phyloP scores from a whole-genome alignment of 805 yeast genomes.

The Saccharomycopsis fermentans region DNA sequence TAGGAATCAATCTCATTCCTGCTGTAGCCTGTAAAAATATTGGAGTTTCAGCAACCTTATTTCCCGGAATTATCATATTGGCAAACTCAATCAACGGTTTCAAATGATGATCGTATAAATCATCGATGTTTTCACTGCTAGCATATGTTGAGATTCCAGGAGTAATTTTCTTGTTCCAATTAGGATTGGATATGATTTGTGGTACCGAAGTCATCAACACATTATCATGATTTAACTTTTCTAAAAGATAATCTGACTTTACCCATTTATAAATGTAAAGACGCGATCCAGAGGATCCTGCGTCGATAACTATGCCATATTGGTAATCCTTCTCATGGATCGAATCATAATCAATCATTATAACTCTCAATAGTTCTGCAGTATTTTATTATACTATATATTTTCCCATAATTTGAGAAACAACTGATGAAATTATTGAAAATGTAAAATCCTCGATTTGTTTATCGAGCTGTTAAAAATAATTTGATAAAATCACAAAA shows the following conservation, averaged over 20 bases:
- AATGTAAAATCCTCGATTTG: too few relatives aligned
- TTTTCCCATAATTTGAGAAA: too few relatives aligned
- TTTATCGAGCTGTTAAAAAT: too few relatives aligned
- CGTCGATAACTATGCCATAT: slow-evolving; percentile 86
- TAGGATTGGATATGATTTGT: slow-evolving; percentile 45
- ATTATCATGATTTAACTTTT: slow-evolving; percentile 24
- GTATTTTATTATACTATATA: too few relatives aligned
- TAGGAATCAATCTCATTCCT: slow-evolving; percentile 78
- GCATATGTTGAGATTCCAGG: slow-evolving; percentile 80
- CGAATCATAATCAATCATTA: slow-evolving; percentile 3
- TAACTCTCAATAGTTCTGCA: too few relatives aligned
- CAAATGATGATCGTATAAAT: slow-evolving; percentile 65
- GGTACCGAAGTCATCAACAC: slow-evolving; percentile 51
- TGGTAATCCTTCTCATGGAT: slow-evolving; percentile 5
- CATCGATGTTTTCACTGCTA: slow-evolving; percentile 30
- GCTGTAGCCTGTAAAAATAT: slow-evolving; percentile 92
- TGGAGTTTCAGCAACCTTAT: slow-evolving; percentile 59
- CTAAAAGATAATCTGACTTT: slow-evolving; percentile 32
- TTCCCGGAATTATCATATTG: slow-evolving; percentile 53
- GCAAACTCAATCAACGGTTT: slow-evolving; percentile 59
- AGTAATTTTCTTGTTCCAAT: slow-evolving; percentile 61
- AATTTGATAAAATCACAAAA: too few relatives aligned
- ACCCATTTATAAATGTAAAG: slow-evolving; percentile 78
- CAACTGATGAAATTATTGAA: too few relatives aligned
- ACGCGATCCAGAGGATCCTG: slow-evolving; percentile 94